Base-by-base conservation (phyloP, 768 basidiomycete species). In the Mycena olivaceomarginata region DNA sequence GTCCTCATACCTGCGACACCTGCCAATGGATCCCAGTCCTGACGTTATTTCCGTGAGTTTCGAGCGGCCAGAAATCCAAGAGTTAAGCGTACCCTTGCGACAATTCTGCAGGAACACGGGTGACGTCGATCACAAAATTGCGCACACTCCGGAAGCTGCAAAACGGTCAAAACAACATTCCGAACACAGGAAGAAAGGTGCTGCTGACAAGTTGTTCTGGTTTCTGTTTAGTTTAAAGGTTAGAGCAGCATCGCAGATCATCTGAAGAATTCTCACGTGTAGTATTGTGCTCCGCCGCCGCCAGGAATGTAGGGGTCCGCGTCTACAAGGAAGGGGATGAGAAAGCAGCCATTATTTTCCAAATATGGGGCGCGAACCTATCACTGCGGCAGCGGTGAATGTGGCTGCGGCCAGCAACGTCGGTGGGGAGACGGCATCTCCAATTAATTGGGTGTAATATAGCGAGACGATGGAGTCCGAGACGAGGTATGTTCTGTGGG, bases 381-480 rank as follows among this genome's bases (percentile, higher is more conserved):
- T 95, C 51, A 96, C 92, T 40, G 95, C 95, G 71, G 94, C 87
- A 7, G 93, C 95, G 12, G 84, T 83, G 83, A 96, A 96, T 46
- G 85, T 86, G 10, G 91, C 78, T 13, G 90, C 84, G 0, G 95
- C 95, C 41, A 93, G 86, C 9, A 96, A 85, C 0, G 91, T 95
- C 2, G 95, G 95, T 2, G 91, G 93, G n/a, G 84, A 85, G 74
- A 88, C 90, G 4, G 94, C 93, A 83, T 96, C 95, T 43, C 95
- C 95, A 37, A 96, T 92, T 46, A 96, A 86, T 82, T 94, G 92
- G 7, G 94, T 95, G 82, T 95, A 95, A 81, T 96, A 96, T 80
- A 92, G 92, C 0, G 93, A 87, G 43, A 94, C 85, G 79, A 96
- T 93, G 6, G 95, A 88, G 4, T 89, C 81, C 10, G 94, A 92